Evolutionary conservation across 139 green algal genomes (phyloP).

Genomic region (Chlamydomonas sphaeroides): DNA sequence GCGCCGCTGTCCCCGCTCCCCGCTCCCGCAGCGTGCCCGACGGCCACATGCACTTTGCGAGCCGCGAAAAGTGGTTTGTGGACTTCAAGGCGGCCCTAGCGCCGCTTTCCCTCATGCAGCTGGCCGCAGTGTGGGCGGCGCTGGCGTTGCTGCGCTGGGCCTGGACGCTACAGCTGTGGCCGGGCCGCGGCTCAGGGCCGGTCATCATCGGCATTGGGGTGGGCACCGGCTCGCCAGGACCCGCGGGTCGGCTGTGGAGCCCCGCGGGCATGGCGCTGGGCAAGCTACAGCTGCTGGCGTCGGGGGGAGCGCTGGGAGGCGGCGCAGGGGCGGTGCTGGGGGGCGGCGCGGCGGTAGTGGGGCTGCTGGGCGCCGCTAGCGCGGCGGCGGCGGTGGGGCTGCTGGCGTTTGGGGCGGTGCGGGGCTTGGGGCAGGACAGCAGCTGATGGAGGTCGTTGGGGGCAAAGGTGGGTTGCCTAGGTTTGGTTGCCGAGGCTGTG

Average conservation of each 20-base stretch:
- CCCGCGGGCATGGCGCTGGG: neutral
- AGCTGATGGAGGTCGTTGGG: too few species aligned
- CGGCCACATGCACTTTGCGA: constrained; percentile 8
- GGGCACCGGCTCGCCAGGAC: too few species aligned
- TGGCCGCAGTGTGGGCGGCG: neutral
- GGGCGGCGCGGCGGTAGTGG: neutral
- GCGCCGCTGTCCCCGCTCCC: too few species aligned
- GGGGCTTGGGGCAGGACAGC: too few species aligned
- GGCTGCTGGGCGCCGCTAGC: neutral
- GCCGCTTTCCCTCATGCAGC: neutral
- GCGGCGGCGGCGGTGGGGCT: constrained; percentile 1
- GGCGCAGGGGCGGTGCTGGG: neutral
- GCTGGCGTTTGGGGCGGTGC: constrained; percentile 3
- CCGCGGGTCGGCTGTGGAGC: neutral
- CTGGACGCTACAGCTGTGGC: too few species aligned
- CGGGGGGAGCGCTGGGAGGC: neutral
- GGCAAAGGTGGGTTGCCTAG: too few species aligned
- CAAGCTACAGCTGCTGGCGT: neutral
- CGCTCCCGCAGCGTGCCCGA: neutral
- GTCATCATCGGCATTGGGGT: too few species aligned
- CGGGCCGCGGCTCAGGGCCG: too few species aligned
- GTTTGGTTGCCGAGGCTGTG: too few species aligned
- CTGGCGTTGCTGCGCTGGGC: neutral
- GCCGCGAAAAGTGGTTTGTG: constrained; percentile 28
- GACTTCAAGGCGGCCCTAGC: constrained; percentile 5